Evolutionary conservation across 495 filamentous ascomycete genomes (phyloP).

Genomic region (Penicillium soppii): DNA sequence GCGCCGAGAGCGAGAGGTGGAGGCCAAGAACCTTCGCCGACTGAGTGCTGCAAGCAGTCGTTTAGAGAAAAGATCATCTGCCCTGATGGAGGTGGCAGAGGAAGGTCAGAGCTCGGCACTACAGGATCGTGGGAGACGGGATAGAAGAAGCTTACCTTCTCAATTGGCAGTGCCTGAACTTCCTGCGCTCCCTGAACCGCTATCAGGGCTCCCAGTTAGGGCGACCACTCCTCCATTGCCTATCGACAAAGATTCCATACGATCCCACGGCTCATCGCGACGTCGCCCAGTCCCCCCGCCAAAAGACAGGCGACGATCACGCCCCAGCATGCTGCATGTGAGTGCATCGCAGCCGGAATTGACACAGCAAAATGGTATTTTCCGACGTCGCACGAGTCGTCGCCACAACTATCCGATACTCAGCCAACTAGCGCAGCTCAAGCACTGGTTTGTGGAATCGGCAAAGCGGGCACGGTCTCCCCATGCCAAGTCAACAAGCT

Average conservation of each 20-base stretch:
- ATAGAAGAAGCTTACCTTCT: conserved; percentile 56
- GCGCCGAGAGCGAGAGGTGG: conserved; percentile 78
- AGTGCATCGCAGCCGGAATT: conserved; percentile 71
- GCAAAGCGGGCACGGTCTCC: conserved; percentile 74
- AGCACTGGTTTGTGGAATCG: conserved; percentile 81
- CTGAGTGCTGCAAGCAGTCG: conserved; percentile 84
- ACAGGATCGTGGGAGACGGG: conserved; percentile 49
- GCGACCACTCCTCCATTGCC: conserved; percentile 56
- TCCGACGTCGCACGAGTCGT: conserved; percentile 52
- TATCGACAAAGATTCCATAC: conserved; percentile 74
- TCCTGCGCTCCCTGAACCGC: conserved; percentile 66
- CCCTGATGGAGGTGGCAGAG: conserved; percentile 72
- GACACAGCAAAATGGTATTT: conserved; percentile 52
- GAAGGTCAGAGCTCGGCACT: conserved; percentile 48
- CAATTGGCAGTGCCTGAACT: conserved; percentile 62
- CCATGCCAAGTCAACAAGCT: conserved; percentile 32
- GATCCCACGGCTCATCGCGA: conserved; percentile 67
- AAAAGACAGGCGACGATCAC: conserved; percentile 73
- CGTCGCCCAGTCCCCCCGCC: conserved; percentile 78
- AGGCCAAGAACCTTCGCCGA: conserved; percentile 75
- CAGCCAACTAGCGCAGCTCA: conserved; percentile 79
- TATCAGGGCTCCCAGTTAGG: conserved; percentile 36
- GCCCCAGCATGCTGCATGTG: conserved; percentile 77
- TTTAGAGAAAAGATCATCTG: conserved; percentile 73
- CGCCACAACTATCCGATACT: conserved; percentile 71